A percentile compares a stretch with the other conserved stretches of the same genome.
Conservation (phyloP, 2,329 filamentous ascomycete species). For the Pleomassaria siparia region DNA sequence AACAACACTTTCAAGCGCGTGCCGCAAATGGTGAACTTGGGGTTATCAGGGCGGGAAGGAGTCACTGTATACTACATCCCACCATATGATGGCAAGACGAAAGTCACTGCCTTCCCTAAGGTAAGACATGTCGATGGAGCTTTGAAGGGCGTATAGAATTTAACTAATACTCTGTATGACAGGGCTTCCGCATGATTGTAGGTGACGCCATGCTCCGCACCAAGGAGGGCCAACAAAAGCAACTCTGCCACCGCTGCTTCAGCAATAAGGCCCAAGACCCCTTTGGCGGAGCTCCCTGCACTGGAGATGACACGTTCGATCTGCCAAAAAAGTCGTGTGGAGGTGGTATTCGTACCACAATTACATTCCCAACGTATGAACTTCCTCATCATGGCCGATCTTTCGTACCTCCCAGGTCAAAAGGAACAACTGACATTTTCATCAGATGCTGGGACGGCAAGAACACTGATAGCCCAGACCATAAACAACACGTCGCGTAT, state of each 20-base stretch:
- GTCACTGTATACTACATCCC: constrained; percentile 35
- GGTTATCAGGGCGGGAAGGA: constrained; percentile 24
- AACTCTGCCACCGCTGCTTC: constrained; percentile 51
- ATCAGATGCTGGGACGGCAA: constrained; percentile 51
- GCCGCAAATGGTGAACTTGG: constrained; percentile 31
- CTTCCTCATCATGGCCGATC: too few relatives aligned
- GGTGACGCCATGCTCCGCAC: constrained; percentile 22
- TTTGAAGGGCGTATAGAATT: not conserved
- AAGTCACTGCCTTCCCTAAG: constrained; percentile 35
- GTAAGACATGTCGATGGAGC: not conserved
- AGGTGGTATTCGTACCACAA: constrained; percentile 51
- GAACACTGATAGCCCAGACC: constrained; percentile 54
- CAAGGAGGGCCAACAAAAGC: constrained; percentile 23
- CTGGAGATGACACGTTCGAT: constrained; percentile 26
- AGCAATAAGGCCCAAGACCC: constrained; percentile 45
- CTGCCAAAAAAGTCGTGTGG: constrained; percentile 23
- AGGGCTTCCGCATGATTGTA: constrained; percentile 32
- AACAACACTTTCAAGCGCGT: constrained; percentile 34
- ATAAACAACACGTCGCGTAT: constrained; percentile 55
- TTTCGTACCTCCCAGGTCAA: not conserved
- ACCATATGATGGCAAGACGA: constrained; percentile 34
- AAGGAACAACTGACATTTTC: not conserved
- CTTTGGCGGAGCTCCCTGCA: constrained; percentile 44
- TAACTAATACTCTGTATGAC: not conserved
- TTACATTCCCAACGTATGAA: constrained; percentile 49